Evolutionary conservation across 2,329 filamentous ascomycete species (phyloP).

Genomic region (Epicoccum nigrum): DNA sequence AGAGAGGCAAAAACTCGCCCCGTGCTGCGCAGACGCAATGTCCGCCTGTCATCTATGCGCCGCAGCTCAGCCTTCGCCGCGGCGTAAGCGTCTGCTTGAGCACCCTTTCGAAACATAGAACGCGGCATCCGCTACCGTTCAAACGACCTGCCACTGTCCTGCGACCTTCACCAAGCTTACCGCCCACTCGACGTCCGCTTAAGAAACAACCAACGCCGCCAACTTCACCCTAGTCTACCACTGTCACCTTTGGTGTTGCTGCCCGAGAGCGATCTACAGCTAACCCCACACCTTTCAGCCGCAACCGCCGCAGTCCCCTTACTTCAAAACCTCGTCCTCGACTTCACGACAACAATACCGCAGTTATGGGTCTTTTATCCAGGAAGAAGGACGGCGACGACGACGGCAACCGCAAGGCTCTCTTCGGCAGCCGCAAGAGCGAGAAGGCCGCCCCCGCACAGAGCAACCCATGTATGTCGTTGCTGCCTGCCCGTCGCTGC

Average conservation of each 20-base stretch:
- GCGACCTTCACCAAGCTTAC: too few species aligned
- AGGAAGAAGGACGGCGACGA: constrained; percentile 62
- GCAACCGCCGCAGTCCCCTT: not conserved
- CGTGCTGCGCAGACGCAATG: too few species aligned
- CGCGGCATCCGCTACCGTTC: too few species aligned
- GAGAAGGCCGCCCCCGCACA: constrained; percentile 45
- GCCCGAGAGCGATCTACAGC: constrained; percentile 17
- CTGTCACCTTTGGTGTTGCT: constrained; percentile 3
- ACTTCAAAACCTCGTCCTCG: too few species aligned
- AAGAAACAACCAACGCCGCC: too few species aligned
- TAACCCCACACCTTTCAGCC: constrained; percentile 22
- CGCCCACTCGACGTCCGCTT: too few species aligned
- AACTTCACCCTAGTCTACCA: not conserved
- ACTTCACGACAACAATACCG: not conserved
- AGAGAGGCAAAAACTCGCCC: too few species aligned
- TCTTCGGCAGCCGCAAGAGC: constrained; percentile 62
- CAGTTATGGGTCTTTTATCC: constrained; percentile 57
- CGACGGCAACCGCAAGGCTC: constrained; percentile 61
- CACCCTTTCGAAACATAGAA: too few species aligned
- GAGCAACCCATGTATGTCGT: constrained; percentile 18
- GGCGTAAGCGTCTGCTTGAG: too few species aligned
- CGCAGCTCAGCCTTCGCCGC: too few species aligned
- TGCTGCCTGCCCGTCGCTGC: constrained; percentile 42
- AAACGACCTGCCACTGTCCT: too few species aligned
- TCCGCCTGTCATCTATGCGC: too few species aligned